Evolutionary conservation across 2,329 filamentous ascomycete species (phyloP).

Genomic region (Orbilia quercus): DNA sequence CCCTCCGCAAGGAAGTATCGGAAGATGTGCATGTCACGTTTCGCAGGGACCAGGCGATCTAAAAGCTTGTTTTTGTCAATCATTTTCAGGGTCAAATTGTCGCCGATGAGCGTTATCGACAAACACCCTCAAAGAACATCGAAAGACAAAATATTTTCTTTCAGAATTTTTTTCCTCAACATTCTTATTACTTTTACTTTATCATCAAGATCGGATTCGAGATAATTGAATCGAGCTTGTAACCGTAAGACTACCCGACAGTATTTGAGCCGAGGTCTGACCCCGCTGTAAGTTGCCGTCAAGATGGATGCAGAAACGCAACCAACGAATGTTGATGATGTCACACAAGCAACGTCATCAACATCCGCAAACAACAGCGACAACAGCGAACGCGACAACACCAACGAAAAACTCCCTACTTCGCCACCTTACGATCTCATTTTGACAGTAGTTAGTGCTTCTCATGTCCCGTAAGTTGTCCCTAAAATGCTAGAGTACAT

Average conservation of each 20-base stretch:
- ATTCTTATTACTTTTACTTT: no score
- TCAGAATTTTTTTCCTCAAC: no score
- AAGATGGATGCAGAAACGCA: slow-evolving; percentile 17
- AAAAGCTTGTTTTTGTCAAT: slow-evolving; percentile 27
- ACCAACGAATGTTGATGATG: slow-evolving; percentile 19
- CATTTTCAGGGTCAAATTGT: slow-evolving; percentile 4
- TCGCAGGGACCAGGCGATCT: slow-evolving; percentile 2
- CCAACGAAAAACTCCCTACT: slow-evolving; percentile 15
- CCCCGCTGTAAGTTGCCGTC: not conserved
- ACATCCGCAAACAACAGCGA: slow-evolving; percentile 25
- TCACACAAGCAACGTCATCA: slow-evolving; percentile 36
- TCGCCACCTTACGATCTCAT: slow-evolving; percentile 39
- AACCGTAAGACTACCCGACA: no score
- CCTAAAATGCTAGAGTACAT: not conserved
- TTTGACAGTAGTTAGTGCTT: slow-evolving; percentile 36
- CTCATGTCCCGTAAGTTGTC: slow-evolving; percentile 40
- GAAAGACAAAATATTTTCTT: not conserved
- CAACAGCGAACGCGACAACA: no score
- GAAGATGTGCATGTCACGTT: not conserved
- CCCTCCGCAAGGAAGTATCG: not conserved
- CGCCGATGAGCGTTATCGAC: not conserved
- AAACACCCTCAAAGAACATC: not conserved
- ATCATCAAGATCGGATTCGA: no score
- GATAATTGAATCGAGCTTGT: no score
- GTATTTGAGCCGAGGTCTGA: no score